Percentiles rank a stretch among this genome's conserved stretches.
Conservation (phyloP, 1,139 yeast genomes). For the Wickerhamiella pararugosa region DNA sequence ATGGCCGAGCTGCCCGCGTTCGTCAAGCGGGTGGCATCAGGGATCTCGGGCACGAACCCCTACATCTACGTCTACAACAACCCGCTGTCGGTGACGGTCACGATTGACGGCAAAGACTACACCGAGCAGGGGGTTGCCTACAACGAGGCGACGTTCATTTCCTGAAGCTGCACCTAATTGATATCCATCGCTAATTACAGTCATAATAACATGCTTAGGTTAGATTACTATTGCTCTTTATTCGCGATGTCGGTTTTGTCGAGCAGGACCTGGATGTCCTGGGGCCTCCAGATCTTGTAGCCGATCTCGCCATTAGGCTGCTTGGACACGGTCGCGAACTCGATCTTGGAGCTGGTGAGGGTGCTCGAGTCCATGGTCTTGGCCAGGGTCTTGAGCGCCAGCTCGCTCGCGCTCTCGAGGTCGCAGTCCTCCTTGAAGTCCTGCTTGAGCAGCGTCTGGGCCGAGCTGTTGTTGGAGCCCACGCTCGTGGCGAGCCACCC, state of each 20-base stretch:
- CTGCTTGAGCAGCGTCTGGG: slow-evolving; percentile 88
- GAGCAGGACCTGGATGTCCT: slow-evolving; percentile 60
- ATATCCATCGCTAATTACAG: neutral
- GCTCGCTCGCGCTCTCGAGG: slow-evolving; percentile 66
- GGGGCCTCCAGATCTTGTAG: slow-evolving; percentile 66
- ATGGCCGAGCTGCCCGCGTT: slow-evolving; percentile 95
- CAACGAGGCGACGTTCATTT: slow-evolving; percentile 64
- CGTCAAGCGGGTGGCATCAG: slow-evolving; percentile 83
- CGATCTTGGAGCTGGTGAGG: slow-evolving; percentile 75
- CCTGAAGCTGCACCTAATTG: slow-evolving; percentile 13
- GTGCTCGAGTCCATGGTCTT: slow-evolving; percentile 89
- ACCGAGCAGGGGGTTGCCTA: slow-evolving; percentile 57
- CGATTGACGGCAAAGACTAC: slow-evolving; percentile 24
- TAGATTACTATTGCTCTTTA: slow-evolving; percentile 19
- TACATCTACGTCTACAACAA: slow-evolving; percentile 84
- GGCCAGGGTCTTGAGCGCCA: slow-evolving; percentile 81
- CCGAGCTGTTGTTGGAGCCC: slow-evolving; percentile 93
- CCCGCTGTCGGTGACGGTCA: slow-evolving; percentile 25
- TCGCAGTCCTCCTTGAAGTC: slow-evolving; percentile 77
- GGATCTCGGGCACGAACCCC: slow-evolving; percentile 91
- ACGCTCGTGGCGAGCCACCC: slow-evolving; percentile 98
- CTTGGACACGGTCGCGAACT: slow-evolving; percentile 65
- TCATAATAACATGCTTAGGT: neutral
- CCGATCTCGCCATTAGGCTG: slow-evolving; percentile 36
- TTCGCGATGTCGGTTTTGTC: slow-evolving; percentile 57